These are phyloP conservation scores for Abrus precatorius DNA, from an alignment of 306 rosid species.

Conservation along the genomic window DNA sequence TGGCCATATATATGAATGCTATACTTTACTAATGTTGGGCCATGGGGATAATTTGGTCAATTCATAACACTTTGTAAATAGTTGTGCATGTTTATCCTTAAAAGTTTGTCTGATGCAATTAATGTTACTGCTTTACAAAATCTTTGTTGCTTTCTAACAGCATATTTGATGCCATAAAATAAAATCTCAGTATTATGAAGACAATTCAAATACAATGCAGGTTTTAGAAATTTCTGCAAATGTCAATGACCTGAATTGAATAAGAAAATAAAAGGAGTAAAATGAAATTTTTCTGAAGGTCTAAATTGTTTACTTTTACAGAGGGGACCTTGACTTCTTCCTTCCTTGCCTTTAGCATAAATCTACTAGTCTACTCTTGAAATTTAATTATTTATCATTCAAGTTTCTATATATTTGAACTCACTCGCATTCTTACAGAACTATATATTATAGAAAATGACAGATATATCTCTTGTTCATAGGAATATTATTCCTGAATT, in stretches of 20 bases:
- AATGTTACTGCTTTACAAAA: not conserved
- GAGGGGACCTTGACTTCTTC: not conserved
- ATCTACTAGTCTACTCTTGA: not conserved
- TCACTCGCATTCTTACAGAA: not conserved
- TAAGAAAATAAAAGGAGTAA: not conserved
- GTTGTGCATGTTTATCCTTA: not conserved
- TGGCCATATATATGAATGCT: constrained; percentile 19
- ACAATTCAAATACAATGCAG: not conserved
- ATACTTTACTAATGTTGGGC: not conserved
- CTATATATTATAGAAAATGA: not conserved
- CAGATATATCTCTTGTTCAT: constrained; percentile 7
- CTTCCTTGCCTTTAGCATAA: not conserved
- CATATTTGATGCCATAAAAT: constrained; percentile 22
- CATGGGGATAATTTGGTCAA: not conserved
- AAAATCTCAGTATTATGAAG: not conserved
- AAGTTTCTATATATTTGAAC: not conserved
- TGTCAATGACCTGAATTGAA: not conserved
- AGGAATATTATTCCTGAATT: constrained; percentile 29
- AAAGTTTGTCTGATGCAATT: not conserved
- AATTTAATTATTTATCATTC: constrained; percentile 11
- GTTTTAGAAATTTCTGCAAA: not conserved
- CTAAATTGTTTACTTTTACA: not conserved
- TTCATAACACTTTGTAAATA: not conserved
- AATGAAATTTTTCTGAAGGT: not conserved
- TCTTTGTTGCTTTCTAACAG: not conserved